Evolutionary conservation across 805 yeast genomes (phyloP).

Genomic region (Pichia thaimueangensis): DNA sequence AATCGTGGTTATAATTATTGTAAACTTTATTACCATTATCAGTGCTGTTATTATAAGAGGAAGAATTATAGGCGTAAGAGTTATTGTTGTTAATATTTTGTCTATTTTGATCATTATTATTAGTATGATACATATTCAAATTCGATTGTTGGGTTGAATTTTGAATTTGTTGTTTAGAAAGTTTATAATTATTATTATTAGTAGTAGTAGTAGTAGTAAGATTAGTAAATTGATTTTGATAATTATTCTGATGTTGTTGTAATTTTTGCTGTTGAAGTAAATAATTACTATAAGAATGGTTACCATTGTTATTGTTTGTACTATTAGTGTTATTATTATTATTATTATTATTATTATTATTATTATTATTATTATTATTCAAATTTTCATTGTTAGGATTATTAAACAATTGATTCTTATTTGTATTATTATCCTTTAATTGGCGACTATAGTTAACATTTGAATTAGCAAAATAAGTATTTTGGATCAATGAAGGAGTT

Average conservation of each 20-base stretch:
- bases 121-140: background rate
- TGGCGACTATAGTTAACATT: conserved; percentile 11
- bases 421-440: conserved; percentile 1
- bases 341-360: background rate
- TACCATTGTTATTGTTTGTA: background rate
- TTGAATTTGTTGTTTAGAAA: background rate
- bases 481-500: conserved; percentile 11
- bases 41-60: background rate
- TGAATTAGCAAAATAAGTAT: conserved; percentile 9
- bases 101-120: conserved; percentile 1
- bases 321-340: background rate
- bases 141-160: background rate
- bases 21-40: background rate
- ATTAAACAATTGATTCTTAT: background rate
- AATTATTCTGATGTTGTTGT: conserved; percentile 7
- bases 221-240: background rate
- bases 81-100: background rate
- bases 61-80: background rate
- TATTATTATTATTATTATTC: background rate
- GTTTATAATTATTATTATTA: background rate
- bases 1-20: conserved; percentile 4
- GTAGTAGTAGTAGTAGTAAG: background rate
- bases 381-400: background rate
- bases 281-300: conserved; percentile 2
- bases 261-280: conserved; percentile 9